A percentile compares a stretch with the other conserved stretches of the same genome.
These are phyloP conservation scores for Ceratocystis destructans DNA, from an alignment of 2,329 filamentous ascomycete species.

Conservation along the genomic window DNA sequence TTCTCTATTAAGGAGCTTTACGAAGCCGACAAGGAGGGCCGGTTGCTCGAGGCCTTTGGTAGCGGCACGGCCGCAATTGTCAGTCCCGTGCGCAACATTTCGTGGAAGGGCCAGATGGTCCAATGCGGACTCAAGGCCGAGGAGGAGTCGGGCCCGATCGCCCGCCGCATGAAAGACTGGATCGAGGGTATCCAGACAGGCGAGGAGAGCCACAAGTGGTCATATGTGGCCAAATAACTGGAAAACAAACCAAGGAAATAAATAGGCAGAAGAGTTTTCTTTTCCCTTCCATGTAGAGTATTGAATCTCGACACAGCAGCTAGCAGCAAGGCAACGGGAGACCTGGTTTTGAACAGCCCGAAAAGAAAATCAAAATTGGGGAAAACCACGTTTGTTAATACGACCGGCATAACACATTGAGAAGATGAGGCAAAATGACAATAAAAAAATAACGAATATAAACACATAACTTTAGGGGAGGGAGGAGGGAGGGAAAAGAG, in stretches of 20 bases:
- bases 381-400: no score
- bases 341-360: no score
- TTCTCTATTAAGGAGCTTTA: constrained; percentile 79
- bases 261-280: no score
- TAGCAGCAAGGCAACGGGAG: no score
- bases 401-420: no score
- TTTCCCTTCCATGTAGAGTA: no score
- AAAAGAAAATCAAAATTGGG: no score
- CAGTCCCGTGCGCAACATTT: constrained; percentile 75
- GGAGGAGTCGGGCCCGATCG: constrained; percentile 78
- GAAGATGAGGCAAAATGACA: no score
- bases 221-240: constrained; percentile 38
- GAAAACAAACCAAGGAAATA: background rate
- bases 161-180: constrained; percentile 84
- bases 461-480: background rate
- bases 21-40: constrained; percentile 68
- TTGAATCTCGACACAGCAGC: no score
- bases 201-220: constrained; percentile 85
- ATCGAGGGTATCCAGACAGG: constrained; percentile 94
- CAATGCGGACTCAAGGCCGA: constrained; percentile 68
- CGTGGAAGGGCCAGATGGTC: constrained; percentile 70
- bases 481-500: constrained; percentile 3
- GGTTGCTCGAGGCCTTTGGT: constrained; percentile 86
- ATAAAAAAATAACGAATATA: no score
- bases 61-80: constrained; percentile 90